These are phyloP conservation scores for Fusarium temperatum DNA, from an alignment of 2,329 filamentous ascomycete species.

Conservation along the genomic window DNA sequence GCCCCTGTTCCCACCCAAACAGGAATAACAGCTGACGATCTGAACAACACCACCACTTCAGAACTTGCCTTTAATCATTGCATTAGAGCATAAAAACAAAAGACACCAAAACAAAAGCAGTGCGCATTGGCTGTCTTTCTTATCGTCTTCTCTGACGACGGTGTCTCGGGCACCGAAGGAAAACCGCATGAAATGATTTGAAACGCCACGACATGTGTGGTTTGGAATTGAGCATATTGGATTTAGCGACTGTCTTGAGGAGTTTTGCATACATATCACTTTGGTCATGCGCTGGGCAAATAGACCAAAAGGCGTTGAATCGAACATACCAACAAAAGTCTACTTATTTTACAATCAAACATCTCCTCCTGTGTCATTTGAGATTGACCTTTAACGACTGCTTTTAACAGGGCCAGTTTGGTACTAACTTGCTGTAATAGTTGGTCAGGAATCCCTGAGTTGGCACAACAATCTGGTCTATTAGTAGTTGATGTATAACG, in stretches of 20 bases:
- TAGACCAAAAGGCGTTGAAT: conserved; percentile 34
- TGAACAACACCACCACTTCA: conserved; percentile 12
- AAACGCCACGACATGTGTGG: conserved; percentile 20
- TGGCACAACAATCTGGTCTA: background rate
- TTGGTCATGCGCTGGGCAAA: conserved; percentile 26
- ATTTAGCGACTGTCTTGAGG: conserved; percentile 36
- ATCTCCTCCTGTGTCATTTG: background rate
- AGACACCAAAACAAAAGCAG: conserved; percentile 39
- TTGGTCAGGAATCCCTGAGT: background rate
- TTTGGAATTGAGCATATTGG: conserved; percentile 28
- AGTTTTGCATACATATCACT: conserved; percentile 24
- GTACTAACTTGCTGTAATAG: background rate
- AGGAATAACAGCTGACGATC: conserved; percentile 24
- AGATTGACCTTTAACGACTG: background rate
- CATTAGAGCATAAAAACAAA: conserved; percentile 14
- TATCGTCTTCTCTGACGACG: conserved; percentile 13
- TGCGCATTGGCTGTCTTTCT: conserved; percentile 35
- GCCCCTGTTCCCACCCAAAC: conserved; percentile 14
- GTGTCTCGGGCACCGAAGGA: conserved; percentile 29
- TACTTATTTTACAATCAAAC: background rate
- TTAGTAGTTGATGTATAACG: background rate
- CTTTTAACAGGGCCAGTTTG: background rate
- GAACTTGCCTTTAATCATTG: conserved; percentile 1
- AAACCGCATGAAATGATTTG: conserved; percentile 30
- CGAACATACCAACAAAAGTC: conserved; percentile 23